phyloP scores from a whole-genome alignment of 345 rosid species.

The Eucalyptus rudis region DNA sequence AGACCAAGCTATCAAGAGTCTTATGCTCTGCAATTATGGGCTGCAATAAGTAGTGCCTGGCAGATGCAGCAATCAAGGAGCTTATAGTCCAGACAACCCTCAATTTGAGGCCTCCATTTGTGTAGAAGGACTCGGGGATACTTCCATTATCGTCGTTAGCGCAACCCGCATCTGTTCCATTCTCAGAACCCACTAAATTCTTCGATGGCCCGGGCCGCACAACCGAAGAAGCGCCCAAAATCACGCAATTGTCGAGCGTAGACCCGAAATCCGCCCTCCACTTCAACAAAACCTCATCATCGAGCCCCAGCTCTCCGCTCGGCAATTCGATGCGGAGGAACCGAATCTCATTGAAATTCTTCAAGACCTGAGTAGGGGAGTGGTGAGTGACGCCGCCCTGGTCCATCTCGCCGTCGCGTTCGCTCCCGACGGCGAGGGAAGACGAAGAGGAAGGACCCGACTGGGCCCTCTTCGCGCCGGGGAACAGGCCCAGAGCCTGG shows the following conservation, averaged over 20 bases:
- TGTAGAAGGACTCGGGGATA: constrained; percentile 92
- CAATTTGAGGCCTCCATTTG: constrained; percentile 81
- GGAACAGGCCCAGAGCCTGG: constrained; percentile 54
- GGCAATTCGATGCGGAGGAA: constrained; percentile 77
- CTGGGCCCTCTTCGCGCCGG: constrained; percentile 35
- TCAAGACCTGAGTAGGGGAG: constrained; percentile 86
- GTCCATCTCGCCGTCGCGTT: constrained; percentile 52
- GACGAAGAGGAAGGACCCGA: constrained; percentile 2
- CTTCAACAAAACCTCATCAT: constrained; percentile 63
- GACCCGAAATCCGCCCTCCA: constrained; percentile 98
- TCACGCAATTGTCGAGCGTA: constrained; percentile 75
- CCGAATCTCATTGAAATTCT: constrained; percentile 84
- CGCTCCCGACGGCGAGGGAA: constrained; percentile 17
- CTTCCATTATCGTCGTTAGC: constrained; percentile 45
- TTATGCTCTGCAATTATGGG: constrained; percentile 83
- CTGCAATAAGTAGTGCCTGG: constrained; percentile 80
- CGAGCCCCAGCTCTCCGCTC: constrained; percentile 67
- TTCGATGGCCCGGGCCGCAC: neutral
- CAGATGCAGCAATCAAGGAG: constrained; percentile 90
- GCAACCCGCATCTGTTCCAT: constrained; percentile 7
- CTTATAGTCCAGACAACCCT: constrained; percentile 96
- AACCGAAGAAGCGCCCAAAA: constrained; percentile 75
- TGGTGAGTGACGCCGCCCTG: constrained; percentile 85
- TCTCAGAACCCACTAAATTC: constrained; percentile 1
- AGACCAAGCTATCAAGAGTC: constrained; percentile 68